A percentile compares a stretch with the other conserved stretches of the same genome.
phyloP scores from a whole-genome alignment of 1,284 basidiomycete genomes.

The Xerocomus minutiporus region DNA sequence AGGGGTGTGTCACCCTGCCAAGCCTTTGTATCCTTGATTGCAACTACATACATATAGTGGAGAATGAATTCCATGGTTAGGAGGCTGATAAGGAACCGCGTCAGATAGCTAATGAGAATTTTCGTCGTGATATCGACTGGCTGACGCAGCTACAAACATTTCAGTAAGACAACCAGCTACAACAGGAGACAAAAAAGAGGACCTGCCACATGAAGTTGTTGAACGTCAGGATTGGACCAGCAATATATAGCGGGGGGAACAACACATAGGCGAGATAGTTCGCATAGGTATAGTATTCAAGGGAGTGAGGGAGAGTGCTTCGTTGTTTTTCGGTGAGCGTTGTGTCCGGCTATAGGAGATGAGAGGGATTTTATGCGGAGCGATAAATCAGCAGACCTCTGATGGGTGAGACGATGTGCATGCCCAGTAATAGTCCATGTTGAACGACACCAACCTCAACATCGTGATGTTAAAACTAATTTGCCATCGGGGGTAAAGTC shows the following conservation, averaged over 20 bases:
- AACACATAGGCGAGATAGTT: slow-evolving; percentile 75
- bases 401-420: slow-evolving; percentile 35
- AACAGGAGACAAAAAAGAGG: slow-evolving; percentile 18
- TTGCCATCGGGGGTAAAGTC: slow-evolving; percentile 84
- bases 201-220: slow-evolving; percentile 95
- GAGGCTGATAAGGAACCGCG: slow-evolving; percentile 58
- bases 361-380: slow-evolving; percentile 1
- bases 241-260: slow-evolving; percentile 94
- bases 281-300: slow-evolving; percentile 49
- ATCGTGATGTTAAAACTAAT: slow-evolving; percentile 96
- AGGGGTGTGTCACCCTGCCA: slow-evolving; percentile 73
- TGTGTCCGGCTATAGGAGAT: slow-evolving; percentile 31
- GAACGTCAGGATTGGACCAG: slow-evolving; percentile 94
- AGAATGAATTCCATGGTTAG: slow-evolving; percentile 89
- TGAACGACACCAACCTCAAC: slow-evolving; percentile 90
- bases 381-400: slow-evolving; percentile 39
- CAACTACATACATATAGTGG: slow-evolving; percentile 95
- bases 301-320: slow-evolving; percentile 39
- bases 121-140: slow-evolving; percentile 42
- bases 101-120: slow-evolving; percentile 50
- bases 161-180: not conserved
- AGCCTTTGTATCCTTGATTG: slow-evolving; percentile 86
- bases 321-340: slow-evolving; percentile 57
- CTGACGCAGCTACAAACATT: slow-evolving; percentile 45
- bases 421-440: slow-evolving; percentile 90